Percentiles rank a stretch among this genome's conserved stretches.
Evolutionary conservation across 495 filamentous ascomycete species (phyloP).

Genomic region (Penicillium cataractarum): DNA sequence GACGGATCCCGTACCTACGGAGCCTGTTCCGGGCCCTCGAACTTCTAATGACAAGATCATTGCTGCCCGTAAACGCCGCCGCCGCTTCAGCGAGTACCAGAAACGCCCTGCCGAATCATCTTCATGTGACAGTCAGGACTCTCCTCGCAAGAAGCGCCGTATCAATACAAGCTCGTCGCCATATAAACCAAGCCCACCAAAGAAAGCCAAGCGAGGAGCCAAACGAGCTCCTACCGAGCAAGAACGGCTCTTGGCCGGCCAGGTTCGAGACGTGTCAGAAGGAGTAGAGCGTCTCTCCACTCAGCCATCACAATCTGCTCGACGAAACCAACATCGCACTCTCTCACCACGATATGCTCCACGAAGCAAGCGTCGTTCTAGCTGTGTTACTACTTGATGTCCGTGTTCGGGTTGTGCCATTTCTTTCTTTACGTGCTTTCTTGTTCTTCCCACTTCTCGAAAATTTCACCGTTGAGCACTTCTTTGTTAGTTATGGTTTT

Average conservation of each 20-base stretch:
- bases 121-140: neutral
- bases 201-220: neutral
- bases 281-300: no score
- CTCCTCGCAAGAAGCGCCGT: neutral
- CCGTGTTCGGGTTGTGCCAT: no score
- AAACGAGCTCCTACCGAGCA: neutral
- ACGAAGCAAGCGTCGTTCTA: no score
- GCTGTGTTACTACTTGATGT: no score
- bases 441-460: no score
- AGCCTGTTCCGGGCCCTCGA: neutral
- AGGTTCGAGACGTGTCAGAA: no score
- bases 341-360: no score
- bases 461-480: no score
- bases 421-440: no score
- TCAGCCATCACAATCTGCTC: no score
- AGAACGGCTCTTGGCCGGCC: neutral
- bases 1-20: neutral
- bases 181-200: neutral
- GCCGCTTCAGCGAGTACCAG: constrained; percentile 1
- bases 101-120: neutral
- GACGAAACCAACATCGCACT: no score
- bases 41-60: neutral
- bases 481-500: no score
- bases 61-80: neutral
- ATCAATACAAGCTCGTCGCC: neutral